These are phyloP conservation scores for Thalassia testudinum DNA, from an alignment of 116 monocot genomes.

Conservation along the genomic window DNA sequence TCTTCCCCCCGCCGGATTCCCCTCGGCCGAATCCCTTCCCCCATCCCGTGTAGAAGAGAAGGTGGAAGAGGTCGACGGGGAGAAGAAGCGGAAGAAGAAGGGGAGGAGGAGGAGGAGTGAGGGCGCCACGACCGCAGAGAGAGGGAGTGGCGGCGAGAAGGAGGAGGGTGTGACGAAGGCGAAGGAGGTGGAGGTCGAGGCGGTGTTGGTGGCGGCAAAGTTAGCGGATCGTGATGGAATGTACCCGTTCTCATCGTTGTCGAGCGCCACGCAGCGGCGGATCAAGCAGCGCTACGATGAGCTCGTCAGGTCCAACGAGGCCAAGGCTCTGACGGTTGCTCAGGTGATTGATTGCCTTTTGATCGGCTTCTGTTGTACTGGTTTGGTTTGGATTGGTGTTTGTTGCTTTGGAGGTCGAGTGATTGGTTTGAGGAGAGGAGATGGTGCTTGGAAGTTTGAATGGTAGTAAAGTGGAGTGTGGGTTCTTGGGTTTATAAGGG, in stretches of 20 bases:
- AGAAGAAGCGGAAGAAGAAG: constrained; percentile 9
- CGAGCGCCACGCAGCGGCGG: constrained; percentile 46
- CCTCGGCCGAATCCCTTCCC: neutral
- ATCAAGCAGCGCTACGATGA: constrained; percentile 53
- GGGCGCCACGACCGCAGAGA: neutral
- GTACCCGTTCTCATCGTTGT: constrained; percentile 37
- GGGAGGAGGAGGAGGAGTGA: constrained; percentile 16
- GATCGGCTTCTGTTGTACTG: too few relatives aligned
- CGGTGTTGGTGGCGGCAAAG: neutral
- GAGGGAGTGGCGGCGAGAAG: constrained; percentile 10
- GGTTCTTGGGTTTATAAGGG: too few relatives aligned
- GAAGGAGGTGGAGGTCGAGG: constrained; percentile 3
- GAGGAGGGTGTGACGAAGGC: constrained; percentile 6
- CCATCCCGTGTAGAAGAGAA: neutral
- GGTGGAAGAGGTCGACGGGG: neutral
- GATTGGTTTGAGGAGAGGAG: too few relatives aligned
- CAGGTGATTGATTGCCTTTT: constrained; percentile 20
- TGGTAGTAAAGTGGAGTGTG: too few relatives aligned
- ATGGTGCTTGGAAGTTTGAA: too few relatives aligned
- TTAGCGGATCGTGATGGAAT: neutral
- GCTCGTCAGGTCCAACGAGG: constrained; percentile 39
- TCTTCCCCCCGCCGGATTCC: too few relatives aligned
- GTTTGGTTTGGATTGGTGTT: too few relatives aligned
- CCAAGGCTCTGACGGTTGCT: constrained; percentile 25
- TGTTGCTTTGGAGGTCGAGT: too few relatives aligned